Percentiles rank a stretch among this genome's conserved stretches.
Evolutionary conservation across 257 asterid species (phyloP).

Genomic region (Salvia splendens): DNA sequence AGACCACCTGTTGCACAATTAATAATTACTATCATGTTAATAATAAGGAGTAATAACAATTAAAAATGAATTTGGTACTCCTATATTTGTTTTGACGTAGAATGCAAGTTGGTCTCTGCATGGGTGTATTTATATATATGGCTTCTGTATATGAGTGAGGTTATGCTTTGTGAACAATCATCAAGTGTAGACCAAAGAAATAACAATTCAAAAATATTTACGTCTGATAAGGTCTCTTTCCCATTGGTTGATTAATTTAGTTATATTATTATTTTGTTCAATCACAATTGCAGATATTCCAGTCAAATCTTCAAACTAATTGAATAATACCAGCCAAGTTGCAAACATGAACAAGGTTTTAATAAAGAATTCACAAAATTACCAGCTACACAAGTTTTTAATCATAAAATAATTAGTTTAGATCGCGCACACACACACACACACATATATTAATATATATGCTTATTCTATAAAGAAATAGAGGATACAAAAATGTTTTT

Average conservation of each 20-base stretch:
- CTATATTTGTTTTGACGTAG: slow-evolving; percentile 15
- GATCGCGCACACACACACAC: background rate
- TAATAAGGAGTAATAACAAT: background rate
- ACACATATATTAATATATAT: background rate
- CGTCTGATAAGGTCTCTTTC: background rate
- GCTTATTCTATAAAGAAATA: too few species aligned
- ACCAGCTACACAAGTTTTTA: background rate
- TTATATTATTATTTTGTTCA: background rate
- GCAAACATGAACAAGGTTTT: background rate
- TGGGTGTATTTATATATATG: background rate
- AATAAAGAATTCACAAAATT: background rate
- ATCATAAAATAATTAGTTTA: background rate
- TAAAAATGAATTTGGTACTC: background rate
- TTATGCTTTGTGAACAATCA: slow-evolving; percentile 25
- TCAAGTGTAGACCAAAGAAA: slow-evolving; percentile 4
- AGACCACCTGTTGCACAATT: slow-evolving; percentile 64
- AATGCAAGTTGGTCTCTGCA: slow-evolving; percentile 20
- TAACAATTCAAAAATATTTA: background rate
- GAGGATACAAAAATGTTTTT: too few species aligned
- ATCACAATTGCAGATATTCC: background rate
- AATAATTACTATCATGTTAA: background rate
- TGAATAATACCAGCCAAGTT: background rate
- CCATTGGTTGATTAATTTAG: slow-evolving; percentile 17
- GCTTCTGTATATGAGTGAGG: background rate
- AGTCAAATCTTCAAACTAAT: background rate